A percentile compares a stretch with the other conserved stretches of the same genome.
These are phyloP conservation scores for Torrubiella hemipterigena DNA, from an alignment of 2,329 filamentous ascomycete genomes.

Conservation along the genomic window DNA sequence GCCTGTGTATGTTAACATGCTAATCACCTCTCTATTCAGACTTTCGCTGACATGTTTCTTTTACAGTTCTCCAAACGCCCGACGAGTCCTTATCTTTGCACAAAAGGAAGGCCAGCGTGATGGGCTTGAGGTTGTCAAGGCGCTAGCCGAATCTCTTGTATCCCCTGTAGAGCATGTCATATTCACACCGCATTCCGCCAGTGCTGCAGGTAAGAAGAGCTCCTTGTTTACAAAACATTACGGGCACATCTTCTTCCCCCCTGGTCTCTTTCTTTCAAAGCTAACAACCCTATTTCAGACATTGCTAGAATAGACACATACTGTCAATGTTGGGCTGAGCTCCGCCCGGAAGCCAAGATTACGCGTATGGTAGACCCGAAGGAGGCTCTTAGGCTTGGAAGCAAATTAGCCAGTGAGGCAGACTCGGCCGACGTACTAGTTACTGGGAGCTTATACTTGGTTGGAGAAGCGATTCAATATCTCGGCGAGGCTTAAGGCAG, in stretches of 20 bases:
- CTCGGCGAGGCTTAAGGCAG: too few relatives aligned
- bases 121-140: neutral
- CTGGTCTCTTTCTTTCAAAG: too few relatives aligned
- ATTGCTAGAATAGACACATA: too few relatives aligned
- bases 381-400: neutral
- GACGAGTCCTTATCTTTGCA: neutral
- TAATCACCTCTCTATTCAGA: too few relatives aligned
- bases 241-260: neutral
- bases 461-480: too few relatives aligned
- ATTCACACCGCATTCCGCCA: neutral
- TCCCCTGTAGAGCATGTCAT: neutral
- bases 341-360: neutral
- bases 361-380: neutral
- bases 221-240: neutral
- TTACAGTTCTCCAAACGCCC: neutral
- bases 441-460: neutral
- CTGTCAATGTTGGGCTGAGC: too few relatives aligned
- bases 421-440: neutral
- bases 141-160: neutral
- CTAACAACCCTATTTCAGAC: too few relatives aligned
- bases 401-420: neutral
- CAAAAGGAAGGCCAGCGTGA: neutral
- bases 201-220: neutral
- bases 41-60: neutral
- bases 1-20: too few relatives aligned